A percentile compares a stretch with the other conserved stretches of the same genome.
Evolutionary conservation across 1,284 basidiomycete genomes (phyloP).

Genomic region (Fistulinella cinereoalba): DNA sequence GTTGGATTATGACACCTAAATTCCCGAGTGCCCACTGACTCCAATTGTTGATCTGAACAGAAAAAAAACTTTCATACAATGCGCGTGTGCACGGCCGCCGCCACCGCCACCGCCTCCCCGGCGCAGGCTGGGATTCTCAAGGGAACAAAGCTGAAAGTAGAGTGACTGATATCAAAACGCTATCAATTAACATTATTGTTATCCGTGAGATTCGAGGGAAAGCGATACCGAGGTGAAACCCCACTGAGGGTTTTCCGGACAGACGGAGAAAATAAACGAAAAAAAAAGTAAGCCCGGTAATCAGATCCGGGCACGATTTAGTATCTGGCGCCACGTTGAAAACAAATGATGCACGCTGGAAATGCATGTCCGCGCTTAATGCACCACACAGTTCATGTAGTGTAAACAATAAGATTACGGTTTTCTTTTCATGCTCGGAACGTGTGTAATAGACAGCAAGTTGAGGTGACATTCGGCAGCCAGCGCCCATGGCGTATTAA

Average conservation of each 20-base stretch:
- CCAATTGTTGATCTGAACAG: background rate
- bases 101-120: background rate
- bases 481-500: slow-evolving; percentile 23
- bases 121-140: background rate
- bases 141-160: background rate
- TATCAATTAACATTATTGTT: background rate
- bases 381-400: slow-evolving; percentile 21
- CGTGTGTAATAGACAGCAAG: background rate
- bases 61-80: background rate
- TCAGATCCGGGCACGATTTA: slow-evolving; percentile 20
- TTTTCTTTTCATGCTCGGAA: slow-evolving; percentile 5
- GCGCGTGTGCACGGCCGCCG: background rate
- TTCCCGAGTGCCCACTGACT: too few relatives aligned
- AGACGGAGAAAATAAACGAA: background rate
- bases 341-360: slow-evolving; percentile 30
- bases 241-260: background rate
- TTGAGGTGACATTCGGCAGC: background rate
- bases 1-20: too few relatives aligned
- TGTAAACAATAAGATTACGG: background rate
- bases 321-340: slow-evolving; percentile 20
- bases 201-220: background rate
- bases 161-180: background rate
- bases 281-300: background rate
- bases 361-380: slow-evolving; percentile 23
- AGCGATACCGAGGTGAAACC: background rate